Evolutionary conservation across 257 asterid species (phyloP), one percentile per base, ranked within the genome.

Genomic region (Nicotiana tabacum): DNA sequence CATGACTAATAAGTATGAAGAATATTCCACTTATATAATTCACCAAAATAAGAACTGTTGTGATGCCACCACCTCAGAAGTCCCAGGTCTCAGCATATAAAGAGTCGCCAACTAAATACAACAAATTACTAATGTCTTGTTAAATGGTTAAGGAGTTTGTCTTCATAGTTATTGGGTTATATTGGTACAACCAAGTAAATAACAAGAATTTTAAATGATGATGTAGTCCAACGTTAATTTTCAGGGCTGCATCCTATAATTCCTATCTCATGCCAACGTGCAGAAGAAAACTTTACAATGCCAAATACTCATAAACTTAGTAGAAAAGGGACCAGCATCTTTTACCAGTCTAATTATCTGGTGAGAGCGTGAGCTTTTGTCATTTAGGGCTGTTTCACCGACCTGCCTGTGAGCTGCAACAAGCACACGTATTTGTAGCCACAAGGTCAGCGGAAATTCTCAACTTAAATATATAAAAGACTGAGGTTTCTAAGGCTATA

Each of bases 311-410:
- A 4, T 35, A 35, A 17, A 74, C 43, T 48, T 27, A 15, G 61
- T 48, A 46, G 43, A 27, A 48, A 74, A 48, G 62, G 21, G 62
- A 48, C 3, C 27, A 48, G 62, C 16, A 27, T 27, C 43, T 74
- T 90, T 78, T 90, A 96, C 99, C 95, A 96, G 96, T 90, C 93
- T 89, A 77, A 96, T 92, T 82, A 96, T 94, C 93, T 96, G 99
- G 86, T 96, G 99, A 66, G 99, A 96, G 87, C 99, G 93, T 78
- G 99, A 96, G 87, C 99, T 96, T 88, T 92, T 96, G 86, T 94
- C 98, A 65, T 96, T 94, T 43, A 94, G 87, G 53, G 97, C 86
- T 82, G 99, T 96, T 88, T 96, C 99, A 61, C 98, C 98, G 24
- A 96, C 93, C 89, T 96, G 98, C 88, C 99, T 91, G 85, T 94